Base-by-base conservation (phyloP, 768 basidiomycete species). In the Kwoniella dejecticola region DNA sequence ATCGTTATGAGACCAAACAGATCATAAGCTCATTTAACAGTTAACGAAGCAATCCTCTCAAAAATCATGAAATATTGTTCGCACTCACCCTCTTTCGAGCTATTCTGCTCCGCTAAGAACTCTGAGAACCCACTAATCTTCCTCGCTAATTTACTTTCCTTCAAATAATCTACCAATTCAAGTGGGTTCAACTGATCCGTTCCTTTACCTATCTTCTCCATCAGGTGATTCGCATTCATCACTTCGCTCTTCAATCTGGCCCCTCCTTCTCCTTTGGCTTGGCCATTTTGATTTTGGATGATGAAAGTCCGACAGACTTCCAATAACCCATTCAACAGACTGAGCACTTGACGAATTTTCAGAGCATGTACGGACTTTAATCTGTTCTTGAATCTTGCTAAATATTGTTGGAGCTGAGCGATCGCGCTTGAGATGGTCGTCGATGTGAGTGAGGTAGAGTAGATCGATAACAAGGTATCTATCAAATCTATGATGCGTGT, bases 401-500 rank as follows among this genome's bases (percentile, higher is more conserved):
- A 82, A 79, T 98, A 98, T 27, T 82, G 82, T 24, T 83, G 83
- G 12, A 96, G 86, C 80, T 97, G 94, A 23, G 82, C 81, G 3
- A 89, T 80, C 0, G 91, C 89, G 2, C 81, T 82, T 1, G 80
- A 71, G 15, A 98, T 81, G 8, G 82, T 85, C 0, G 77, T 63
- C 12, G 83, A 82, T 4, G 88, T 82, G 2, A 97, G 81, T 4
- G 83, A 81, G 26, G 85, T 82, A 1, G 89, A 89, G 57, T 95
- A 90, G 29, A 96, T 82, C 0, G 91, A 89, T 8, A 99, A 84
- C 1, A 99, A 81, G 0, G 93, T 91, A 19, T 92, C 87, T 69
- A 94, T 91, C 49, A 96, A 79, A 77, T 96, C 91, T 94, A 60
- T 13, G 13, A 36, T 19, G 19, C 29, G 5, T 19, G n/a, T n/a